Evolutionary conservation across 441 rosid genomes (phyloP).

Genomic region (Gossypium lobatum): DNA sequence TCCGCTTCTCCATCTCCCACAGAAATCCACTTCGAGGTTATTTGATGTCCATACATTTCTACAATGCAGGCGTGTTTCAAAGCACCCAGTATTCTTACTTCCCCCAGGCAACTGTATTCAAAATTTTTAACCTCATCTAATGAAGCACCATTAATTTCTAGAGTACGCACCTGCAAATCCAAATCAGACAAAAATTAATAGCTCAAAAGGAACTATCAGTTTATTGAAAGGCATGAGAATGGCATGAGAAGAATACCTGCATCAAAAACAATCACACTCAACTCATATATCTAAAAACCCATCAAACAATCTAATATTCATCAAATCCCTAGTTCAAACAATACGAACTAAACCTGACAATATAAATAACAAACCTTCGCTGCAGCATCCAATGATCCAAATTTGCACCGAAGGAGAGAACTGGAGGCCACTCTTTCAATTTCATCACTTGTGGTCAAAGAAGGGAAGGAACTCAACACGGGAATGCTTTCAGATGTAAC

Average conservation of each 20-base stretch:
- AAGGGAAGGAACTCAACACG: conserved; percentile 47
- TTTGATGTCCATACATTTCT: conserved; percentile 81
- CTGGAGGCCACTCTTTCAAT: conserved; percentile 49
- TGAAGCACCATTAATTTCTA: conserved; percentile 51
- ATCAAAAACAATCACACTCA: background rate
- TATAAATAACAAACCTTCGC: conserved; percentile 53
- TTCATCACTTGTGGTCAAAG: conserved; percentile 45
- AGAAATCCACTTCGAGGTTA: conserved; percentile 65
- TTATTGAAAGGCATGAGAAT: background rate
- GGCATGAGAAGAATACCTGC: background rate
- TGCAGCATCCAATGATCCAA: conserved; percentile 67
- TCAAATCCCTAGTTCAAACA: background rate
- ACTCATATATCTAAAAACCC: background rate
- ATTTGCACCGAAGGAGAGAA: conserved; percentile 51
- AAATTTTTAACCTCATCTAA: conserved; percentile 59
- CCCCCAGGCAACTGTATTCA: conserved; percentile 81
- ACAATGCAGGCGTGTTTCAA: conserved; percentile 79
- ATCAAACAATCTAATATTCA: background rate
- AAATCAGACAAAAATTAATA: background rate
- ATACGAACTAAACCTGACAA: background rate
- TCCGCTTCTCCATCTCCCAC: conserved; percentile 54
- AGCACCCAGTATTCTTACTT: conserved; percentile 73
- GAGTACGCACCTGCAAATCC: conserved; percentile 56
- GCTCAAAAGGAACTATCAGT: background rate
- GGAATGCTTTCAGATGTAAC: conserved; percentile 29